Evolutionary conservation across 148 eudicot species (phyloP), one percentile per base, ranked within the genome.

Genomic region (Rhododendron ferrugineum): DNA sequence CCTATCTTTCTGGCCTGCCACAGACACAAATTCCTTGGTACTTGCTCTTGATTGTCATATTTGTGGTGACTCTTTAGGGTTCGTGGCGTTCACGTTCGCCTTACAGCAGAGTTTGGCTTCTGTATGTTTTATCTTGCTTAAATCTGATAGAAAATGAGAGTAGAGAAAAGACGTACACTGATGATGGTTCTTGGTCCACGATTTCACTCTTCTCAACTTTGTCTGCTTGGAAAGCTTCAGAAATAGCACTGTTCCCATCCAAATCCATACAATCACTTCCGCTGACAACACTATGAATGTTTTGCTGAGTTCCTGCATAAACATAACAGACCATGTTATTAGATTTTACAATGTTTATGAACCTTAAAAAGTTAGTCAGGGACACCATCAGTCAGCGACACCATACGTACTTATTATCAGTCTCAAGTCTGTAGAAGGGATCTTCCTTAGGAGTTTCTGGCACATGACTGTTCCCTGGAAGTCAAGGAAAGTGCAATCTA

Each of bases 391-490:
- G 80, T 37, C 11, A 11, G 37, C 30, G 40, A 56, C 4, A 47
- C 42, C 62, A 2, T 46, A 81, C 62, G 16, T 76, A 91, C 94
- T 91, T 84, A 79, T 89, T n/a, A 74, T 46, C 68, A 72, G 78
- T 70, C 15, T 85, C 11, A 86, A 84, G 83, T 77, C 42, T 84
- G 86, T 42, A 58, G 83, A 82, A 73, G 85, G 89, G 79, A 54
- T 83, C 84, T 83, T 88, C 28, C 64, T 78, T 72, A 97, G 86
- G 88, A 90, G 83, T 83, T 97, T 97, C 88, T 97, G 95, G 91
- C 99, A 97, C 93, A 95, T 89, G 15, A 90, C 56, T 9, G 98
- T 94, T n/a, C 93, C 98, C 87, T 92, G 94, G 85, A 97, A 97
- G 90, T 93, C 93, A 52, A 95, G 92, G 89, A 95, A 94, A 88